Evolutionary conservation across 2,329 filamentous ascomycete genomes (phyloP), one percentile per base, ranked within the genome.

Genomic region (Zymoseptoria tritici): DNA sequence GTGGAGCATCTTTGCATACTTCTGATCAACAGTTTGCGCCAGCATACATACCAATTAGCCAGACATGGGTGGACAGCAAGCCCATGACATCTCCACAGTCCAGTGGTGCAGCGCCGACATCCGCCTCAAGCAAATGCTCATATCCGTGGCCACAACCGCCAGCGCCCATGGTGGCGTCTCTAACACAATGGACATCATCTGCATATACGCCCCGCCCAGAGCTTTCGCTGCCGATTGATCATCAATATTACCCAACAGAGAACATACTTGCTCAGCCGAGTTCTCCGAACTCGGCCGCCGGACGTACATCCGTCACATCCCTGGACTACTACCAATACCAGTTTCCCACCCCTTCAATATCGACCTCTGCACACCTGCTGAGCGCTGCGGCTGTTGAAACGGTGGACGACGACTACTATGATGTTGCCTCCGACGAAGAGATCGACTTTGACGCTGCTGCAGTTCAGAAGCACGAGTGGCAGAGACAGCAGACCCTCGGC

Each of bases 371-470:
- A 4, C 62, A 71, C 24, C 42, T 74, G 20, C 67, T 77, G 9
- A 69, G 68, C 22, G 67, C 71, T 26, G 75, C 74, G 9, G 75
- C 75, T 2, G 69, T 81, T 16, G 78, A 80, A 65, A 71, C 71
- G 24, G 74, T 76, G 54, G 79, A 81, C 58, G 77, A 80, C 55
- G 77, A 80, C 56, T 80, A 80, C 62, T 80, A 74, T 65, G 79
- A 81, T 60, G 74, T 80, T 16, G 67, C 77, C 0, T 77, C 77
- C 0, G 78, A 80, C 56, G 78, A 80, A 61, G 78, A 80, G 70
- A 69, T 73, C 64, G 65, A 67, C 65, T 70, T 66, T 52, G 64
- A 67, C 31, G 62, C 61, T 1, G 62, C 63, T 11, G 54, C 65
- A 3, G 53, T 60, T 9, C 60, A 62, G 20, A 49, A 36, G 24